Evolutionary conservation across 495 filamentous ascomycete species (phyloP), one percentile per base, ranked within the genome.

Genomic region (Pyronema domesticum): DNA sequence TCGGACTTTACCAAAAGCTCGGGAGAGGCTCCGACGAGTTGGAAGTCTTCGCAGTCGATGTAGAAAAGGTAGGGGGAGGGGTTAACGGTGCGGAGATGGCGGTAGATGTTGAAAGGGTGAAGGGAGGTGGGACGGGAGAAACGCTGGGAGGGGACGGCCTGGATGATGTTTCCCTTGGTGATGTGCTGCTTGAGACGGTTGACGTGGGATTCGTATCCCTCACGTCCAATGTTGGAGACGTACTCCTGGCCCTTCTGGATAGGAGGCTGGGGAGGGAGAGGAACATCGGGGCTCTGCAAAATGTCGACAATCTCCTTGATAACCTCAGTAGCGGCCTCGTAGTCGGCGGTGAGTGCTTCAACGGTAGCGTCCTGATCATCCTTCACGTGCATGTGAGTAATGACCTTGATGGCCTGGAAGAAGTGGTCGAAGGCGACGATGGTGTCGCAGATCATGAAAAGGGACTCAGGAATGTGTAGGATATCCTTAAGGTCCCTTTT

Each of bases 371-470:
- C 68, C 51, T 74, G 59, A 37, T 58, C 68, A 51, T 74, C 65
- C 17, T 80, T 78, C 10, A 89, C 74, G 47, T 73, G 73, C 47
- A 95, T 71, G 66, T 94, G 94, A 10, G 87, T 94, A 58, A 96
- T 83, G 60, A 98, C 80, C 66, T 93, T 94, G 68, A 94, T 80
- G 35, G 83, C 75, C 58, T 87, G 83, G 74, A 79, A 94, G 69
- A 95, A 95, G 65, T 94, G 83, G 66, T 98, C 91, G 59, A 96
- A 89, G 19, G 89, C 87, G 18, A 96, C 74, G 44, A 96, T 83
- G 46, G 91, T 98, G 64, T 96, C 86, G 71, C 85, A 96, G 18
- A 98, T 75, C 91, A 98, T 98, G 69, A 98, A 98, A 1, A 98
- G 71, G 11, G 85, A 85, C 71, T 98, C 91, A 1, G 91, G 91